Conservation (phyloP, 371 early-diverging fungal genomes). For the Antonospora locustae region DNA sequence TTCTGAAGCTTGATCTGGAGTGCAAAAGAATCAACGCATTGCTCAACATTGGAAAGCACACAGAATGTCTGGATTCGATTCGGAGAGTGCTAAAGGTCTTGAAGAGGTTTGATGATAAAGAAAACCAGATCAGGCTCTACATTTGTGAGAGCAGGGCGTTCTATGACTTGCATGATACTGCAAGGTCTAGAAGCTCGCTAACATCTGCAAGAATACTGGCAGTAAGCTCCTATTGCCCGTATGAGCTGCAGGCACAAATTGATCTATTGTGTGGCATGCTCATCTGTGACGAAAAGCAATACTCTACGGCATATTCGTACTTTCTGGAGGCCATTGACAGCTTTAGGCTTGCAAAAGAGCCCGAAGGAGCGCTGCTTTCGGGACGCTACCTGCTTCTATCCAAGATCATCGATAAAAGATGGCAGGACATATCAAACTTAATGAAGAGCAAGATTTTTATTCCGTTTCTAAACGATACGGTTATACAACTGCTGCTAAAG, state of each 20-base stretch:
- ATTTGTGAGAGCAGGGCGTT: slow-evolving; percentile 53
- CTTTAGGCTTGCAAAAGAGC: slow-evolving; percentile 40
- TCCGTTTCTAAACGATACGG: slow-evolving; percentile 17
- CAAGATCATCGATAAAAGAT: slow-evolving; percentile 45
- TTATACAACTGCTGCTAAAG: slow-evolving; percentile 36
- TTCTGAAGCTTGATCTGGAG: slow-evolving; percentile 50
- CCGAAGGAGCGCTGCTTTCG: slow-evolving; percentile 24
- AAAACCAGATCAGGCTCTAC: slow-evolving; percentile 48
- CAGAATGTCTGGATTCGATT: slow-evolving; percentile 43
- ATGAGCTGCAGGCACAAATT: slow-evolving; percentile 53
- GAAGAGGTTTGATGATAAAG: slow-evolving; percentile 54
- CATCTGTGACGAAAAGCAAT: slow-evolving; percentile 52
- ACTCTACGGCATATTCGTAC: slow-evolving; percentile 48
- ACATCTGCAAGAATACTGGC: slow-evolving; percentile 52
- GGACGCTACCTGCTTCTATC: slow-evolving; percentile 50
- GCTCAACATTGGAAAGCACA: slow-evolving; percentile 39
- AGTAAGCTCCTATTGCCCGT: slow-evolving; percentile 49
- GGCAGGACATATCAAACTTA: slow-evolving; percentile 39
- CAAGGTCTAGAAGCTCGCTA: slow-evolving; percentile 47
- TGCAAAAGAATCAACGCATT: slow-evolving; percentile 46
- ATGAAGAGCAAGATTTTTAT: slow-evolving; percentile 35
- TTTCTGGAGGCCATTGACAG: slow-evolving; percentile 54
- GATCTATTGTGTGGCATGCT: slow-evolving; percentile 54
- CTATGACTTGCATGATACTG: slow-evolving; percentile 49
- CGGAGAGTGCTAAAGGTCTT: slow-evolving; percentile 38